A percentile compares a stretch with the other conserved stretches of the same genome.
phyloP scores from a whole-genome alignment of 805 yeast species.

The Saccharomyces paradoxus region DNA sequence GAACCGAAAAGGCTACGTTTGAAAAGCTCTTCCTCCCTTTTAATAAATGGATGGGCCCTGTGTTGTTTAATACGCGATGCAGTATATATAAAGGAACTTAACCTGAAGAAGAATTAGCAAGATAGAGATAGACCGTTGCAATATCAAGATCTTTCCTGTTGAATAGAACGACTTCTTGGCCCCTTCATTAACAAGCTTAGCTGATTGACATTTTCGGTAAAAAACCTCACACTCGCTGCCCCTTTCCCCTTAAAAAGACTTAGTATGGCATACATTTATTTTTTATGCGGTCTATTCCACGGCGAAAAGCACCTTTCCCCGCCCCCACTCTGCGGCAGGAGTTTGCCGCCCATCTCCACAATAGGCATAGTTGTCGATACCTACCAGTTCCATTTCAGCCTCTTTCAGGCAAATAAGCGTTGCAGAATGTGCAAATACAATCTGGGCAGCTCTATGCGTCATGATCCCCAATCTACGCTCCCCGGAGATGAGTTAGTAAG shows the following conservation, averaged over 20 bases:
- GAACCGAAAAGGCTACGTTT: neutral
- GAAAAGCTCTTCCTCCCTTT: neutral
- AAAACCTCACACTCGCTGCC: neutral
- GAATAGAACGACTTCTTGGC: neutral
- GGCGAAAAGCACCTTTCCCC: neutral
- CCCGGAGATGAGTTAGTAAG: neutral
- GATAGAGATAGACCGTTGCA: neutral
- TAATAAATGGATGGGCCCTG: neutral
- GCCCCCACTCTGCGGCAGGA: neutral
- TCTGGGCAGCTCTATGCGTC: neutral
- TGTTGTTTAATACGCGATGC: neutral
- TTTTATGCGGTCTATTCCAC: neutral
- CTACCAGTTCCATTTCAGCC: neutral
- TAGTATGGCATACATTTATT: neutral
- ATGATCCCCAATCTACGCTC: neutral
- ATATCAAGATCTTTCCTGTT: neutral
- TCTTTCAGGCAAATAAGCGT: neutral
- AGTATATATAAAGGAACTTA: neutral
- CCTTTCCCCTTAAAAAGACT: neutral
- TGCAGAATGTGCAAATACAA: neutral
- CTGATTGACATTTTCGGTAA: neutral
- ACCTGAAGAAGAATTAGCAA: neutral
- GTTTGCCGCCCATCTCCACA: neutral
- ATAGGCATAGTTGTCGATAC: neutral
- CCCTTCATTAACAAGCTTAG: neutral